Evolutionary conservation across 1,139 yeast genomes (phyloP).

Genomic region (Dujonia santamariae): DNA sequence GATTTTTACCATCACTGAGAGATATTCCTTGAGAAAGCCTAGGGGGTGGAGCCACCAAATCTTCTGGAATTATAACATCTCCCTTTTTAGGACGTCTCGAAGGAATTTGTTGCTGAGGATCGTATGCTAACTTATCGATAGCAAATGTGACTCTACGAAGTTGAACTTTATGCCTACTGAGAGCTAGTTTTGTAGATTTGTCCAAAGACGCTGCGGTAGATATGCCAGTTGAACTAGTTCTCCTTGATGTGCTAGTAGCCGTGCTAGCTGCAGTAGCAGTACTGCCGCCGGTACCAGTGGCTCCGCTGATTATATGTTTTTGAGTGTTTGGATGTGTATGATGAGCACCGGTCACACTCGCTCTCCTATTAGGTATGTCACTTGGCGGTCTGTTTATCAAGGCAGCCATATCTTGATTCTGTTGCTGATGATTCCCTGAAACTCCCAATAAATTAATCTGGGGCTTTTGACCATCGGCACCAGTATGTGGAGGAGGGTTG

Average conservation of each 20-base stretch:
- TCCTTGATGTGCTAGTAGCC: no score
- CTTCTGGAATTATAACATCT: constrained; percentile 74
- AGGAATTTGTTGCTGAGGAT: constrained; percentile 96
- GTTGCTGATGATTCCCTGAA: constrained; percentile 7
- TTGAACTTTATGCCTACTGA: constrained; percentile 16
- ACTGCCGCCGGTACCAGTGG: no score
- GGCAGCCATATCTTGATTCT: constrained; percentile 22
- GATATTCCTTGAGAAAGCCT: constrained; percentile 64
- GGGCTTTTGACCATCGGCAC: constrained; percentile 12
- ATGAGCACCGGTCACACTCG: constrained; percentile 6
- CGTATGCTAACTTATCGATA: constrained; percentile 60
- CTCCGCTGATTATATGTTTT: no score
- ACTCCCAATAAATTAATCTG: constrained; percentile 20
- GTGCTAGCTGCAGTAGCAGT: no score
- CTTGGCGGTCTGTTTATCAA: constrained; percentile 19
- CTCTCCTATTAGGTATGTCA: constrained; percentile 7
- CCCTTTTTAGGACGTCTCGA: constrained; percentile 81
- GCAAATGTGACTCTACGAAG: constrained; percentile 77
- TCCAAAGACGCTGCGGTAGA: not conserved
- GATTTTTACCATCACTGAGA: constrained; percentile 27
- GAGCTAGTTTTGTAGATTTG: not conserved
- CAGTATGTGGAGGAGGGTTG: not conserved
- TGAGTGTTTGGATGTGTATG: no score
- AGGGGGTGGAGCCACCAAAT: constrained; percentile 59
- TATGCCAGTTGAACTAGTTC: constrained; percentile 5